Evolutionary conservation across 2,329 filamentous ascomycete species (phyloP).

Genomic region (Microcyclospora pomicola): DNA sequence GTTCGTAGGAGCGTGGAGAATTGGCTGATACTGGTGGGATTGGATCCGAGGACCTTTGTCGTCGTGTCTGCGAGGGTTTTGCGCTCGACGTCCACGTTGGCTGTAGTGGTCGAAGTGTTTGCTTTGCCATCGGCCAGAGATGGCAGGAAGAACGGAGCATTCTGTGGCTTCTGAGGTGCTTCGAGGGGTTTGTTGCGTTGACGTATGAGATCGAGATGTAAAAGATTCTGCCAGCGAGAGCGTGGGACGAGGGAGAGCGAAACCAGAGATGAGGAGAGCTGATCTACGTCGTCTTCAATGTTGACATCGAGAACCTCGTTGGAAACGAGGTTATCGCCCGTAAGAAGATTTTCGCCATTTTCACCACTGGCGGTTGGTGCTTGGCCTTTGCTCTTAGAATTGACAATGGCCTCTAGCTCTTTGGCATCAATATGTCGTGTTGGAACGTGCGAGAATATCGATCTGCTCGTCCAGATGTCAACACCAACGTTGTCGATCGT

Average conservation of each 20-base stretch:
- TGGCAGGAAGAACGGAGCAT: slow-evolving; percentile 89
- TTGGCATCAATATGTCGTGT: slow-evolving; percentile 72
- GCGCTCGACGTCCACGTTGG: slow-evolving; percentile 18
- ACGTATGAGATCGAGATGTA: slow-evolving; percentile 82
- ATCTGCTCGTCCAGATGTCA: slow-evolving; percentile 91
- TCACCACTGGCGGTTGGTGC: slow-evolving; percentile 68
- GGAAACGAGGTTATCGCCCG: slow-evolving; percentile 40
- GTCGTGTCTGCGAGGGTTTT: no score
- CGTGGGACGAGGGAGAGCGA: slow-evolving; percentile 83
- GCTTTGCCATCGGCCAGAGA: slow-evolving; percentile 32
- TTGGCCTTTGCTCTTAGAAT: slow-evolving; percentile 4
- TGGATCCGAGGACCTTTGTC: slow-evolving; percentile 15
- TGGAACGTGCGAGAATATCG: slow-evolving; percentile 76
- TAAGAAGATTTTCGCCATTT: slow-evolving; percentile 59
- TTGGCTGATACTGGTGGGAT: neutral
- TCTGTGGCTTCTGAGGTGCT: slow-evolving; percentile 79
- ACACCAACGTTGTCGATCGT: slow-evolving; percentile 72
- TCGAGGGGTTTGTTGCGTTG: slow-evolving; percentile 90
- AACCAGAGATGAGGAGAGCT: slow-evolving; percentile 63
- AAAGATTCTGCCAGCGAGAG: slow-evolving; percentile 82
- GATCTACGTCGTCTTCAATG: slow-evolving; percentile 30
- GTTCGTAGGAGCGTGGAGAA: slow-evolving; percentile 38
- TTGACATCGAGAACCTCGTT: slow-evolving; percentile 36
- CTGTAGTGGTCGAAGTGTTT: neutral
- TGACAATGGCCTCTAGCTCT: slow-evolving; percentile 49